These are phyloP conservation scores for Pseudogymnoascus pannorum DNA, from an alignment of 2,329 filamentous ascomycete species.

Conservation along the genomic window DNA sequence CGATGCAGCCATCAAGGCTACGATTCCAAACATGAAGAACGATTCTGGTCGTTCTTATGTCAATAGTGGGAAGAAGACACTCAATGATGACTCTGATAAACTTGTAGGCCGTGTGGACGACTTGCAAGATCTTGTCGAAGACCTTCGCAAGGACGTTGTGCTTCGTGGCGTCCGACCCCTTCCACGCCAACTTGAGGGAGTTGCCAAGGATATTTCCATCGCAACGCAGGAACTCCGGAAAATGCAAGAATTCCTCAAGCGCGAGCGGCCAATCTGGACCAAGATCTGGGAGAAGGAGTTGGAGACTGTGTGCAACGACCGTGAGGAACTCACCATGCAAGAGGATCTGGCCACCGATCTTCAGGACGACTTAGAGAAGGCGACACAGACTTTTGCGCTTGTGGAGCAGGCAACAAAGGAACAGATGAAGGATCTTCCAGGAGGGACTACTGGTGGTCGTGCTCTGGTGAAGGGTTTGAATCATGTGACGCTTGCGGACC, in stretches of 20 bases:
- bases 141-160: conserved; percentile 95
- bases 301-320: conserved; percentile 90
- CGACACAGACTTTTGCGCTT: conserved; percentile 83
- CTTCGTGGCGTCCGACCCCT: conserved; percentile 83
- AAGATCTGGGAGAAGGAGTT: conserved; percentile 99
- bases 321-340: conserved; percentile 90
- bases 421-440: conserved; percentile 71
- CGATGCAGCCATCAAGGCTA: conserved; percentile 60
- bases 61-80: conserved; percentile 74
- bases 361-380: conserved; percentile 91
- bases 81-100: conserved; percentile 80
- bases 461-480: conserved; percentile 49
- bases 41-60: conserved; percentile 82
- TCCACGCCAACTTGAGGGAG: conserved; percentile 79
- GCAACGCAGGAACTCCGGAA: conserved; percentile 84
- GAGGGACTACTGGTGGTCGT: conserved; percentile 46
- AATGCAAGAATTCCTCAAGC: conserved; percentile 84
- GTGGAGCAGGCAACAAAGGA: conserved; percentile 98
- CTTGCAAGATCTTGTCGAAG: conserved; percentile 93
- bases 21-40: conserved; percentile 64
- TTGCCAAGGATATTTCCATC: conserved; percentile 77
- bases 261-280: conserved; percentile 94
- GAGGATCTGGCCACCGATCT: conserved; percentile 91
- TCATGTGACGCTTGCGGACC: conserved; percentile 53
- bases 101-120: conserved; percentile 91